Base-by-base conservation (phyloP, 495 filamentous ascomycete species). In the Talaromyces stipitatus region DNA sequence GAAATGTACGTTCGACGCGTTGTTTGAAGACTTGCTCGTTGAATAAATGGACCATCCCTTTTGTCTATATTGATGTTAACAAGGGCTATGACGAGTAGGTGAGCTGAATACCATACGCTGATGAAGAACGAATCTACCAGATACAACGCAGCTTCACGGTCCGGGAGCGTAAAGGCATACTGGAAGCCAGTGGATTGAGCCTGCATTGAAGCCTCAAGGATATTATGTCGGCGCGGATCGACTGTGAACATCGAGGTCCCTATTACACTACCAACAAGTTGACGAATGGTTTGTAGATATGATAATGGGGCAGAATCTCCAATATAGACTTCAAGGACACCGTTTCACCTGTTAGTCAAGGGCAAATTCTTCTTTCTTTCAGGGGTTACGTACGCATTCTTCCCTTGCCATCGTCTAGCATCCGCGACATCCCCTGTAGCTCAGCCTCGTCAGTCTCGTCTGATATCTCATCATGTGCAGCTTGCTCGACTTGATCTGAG, bases 271-370 rank as follows among this genome's bases (percentile, higher is more conserved):
- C 82, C 82, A 11, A 91, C 85, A 56, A 90, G 85, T 61, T 87
- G 84, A 29, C 86, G 84, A 38, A 90, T 80, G 56, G 86, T 76
- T 60, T 89, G 85, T 43, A 91, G 64, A 61, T 86, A 88, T 2
- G 87, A 87, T 50, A 90, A 70, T 43, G 83, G 85, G 1, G 86
- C 86, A 0, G 86, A 85, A 61, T 91, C 86, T 26, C 87, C 87
- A 57, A 91, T 79, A 60, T 90, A 91, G 12, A 55, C 54, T 55
- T 20, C 2, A 24, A n/a, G n/a, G n/a, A n/a, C n/a, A n/a, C n/a
- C n/a, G n/a, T n/a, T n/a, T n/a, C 3, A 50, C n/a, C 11, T 36
- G 41, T 53, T 29, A 32, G 16, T 16, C 7, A 55, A 2, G 30
- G 24, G 10, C 24, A 33, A 32, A 14, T 26, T n/a, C 3, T 1